These are phyloP conservation scores for Reticulascus tulasneorum DNA, from an alignment of 2,329 filamentous ascomycete species.

Conservation along the genomic window DNA sequence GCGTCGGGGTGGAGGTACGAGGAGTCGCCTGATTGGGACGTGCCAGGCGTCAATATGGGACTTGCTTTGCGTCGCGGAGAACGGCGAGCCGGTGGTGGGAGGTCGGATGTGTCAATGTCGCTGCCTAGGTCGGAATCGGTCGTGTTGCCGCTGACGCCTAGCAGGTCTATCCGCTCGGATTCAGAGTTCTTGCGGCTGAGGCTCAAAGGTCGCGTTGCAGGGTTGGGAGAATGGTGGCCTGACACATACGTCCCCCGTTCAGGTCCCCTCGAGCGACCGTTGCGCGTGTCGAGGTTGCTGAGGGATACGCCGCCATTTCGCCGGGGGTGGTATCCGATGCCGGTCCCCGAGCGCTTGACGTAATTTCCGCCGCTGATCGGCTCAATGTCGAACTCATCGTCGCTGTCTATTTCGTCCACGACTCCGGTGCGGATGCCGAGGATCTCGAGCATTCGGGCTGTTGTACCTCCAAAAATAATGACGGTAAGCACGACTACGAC, in stretches of 20 bases:
- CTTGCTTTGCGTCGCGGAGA: constrained; percentile 35
- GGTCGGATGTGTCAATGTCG: constrained; percentile 63
- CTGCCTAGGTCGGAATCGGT: constrained; percentile 58
- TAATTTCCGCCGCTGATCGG: constrained; percentile 67
- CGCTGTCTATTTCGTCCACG: constrained; percentile 93
- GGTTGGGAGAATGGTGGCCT: constrained; percentile 47
- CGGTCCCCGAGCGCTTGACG: constrained; percentile 73
- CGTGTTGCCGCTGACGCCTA: constrained; percentile 40
- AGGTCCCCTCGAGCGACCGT: constrained; percentile 1
- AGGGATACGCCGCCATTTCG: constrained; percentile 59
- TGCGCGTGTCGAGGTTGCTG: constrained; percentile 40
- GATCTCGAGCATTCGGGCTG: constrained; percentile 95
- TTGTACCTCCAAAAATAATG: constrained; percentile 98
- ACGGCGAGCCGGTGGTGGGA: constrained; percentile 56
- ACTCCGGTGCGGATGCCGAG: constrained; percentile 94
- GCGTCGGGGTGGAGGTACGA: constrained; percentile 19
- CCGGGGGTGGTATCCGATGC: constrained; percentile 73
- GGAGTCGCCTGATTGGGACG: constrained; percentile 9
- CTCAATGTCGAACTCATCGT: constrained; percentile 98
- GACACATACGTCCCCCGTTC: constrained; percentile 46
- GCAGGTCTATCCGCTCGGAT: constrained; percentile 53
- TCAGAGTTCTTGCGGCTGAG: constrained; percentile 50
- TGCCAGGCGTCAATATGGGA: constrained; percentile 25
- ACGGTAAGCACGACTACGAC: constrained; percentile 96
- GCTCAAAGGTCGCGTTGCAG: constrained; percentile 38